Conservation (phyloP, 148 eudicot genomes). For the Rhododendron molle region DNA sequence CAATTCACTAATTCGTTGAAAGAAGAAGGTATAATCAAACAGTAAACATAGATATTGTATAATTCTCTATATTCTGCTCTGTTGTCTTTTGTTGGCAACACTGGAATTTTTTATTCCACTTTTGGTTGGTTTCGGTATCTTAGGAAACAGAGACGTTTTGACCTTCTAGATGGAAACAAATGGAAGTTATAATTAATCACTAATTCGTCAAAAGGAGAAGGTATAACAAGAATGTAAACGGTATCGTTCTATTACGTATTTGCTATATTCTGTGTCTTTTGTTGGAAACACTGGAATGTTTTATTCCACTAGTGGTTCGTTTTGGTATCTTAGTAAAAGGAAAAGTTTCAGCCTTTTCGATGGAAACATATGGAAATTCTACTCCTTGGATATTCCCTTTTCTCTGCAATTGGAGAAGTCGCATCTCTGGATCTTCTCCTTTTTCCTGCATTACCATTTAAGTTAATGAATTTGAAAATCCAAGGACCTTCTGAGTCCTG, state of each 20-base stretch:
- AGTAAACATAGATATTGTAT: not conserved
- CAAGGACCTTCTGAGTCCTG: not conserved
- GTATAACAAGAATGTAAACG: not conserved
- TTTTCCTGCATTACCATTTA: not conserved
- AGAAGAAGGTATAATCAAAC: not conserved
- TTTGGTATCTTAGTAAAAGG: not conserved
- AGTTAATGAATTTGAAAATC: not conserved
- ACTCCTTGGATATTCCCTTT: not conserved
- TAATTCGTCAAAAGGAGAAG: not conserved
- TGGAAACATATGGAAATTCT: not conserved
- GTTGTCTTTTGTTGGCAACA: not conserved
- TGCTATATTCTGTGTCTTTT: not conserved
- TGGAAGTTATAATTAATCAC: not conserved
- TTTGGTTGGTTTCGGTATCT: not conserved
- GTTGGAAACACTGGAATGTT: not conserved
- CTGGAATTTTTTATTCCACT: not conserved
- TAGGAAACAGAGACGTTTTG: not conserved
- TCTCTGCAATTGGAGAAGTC: conserved; percentile 2
- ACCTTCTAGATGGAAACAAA: not conserved
- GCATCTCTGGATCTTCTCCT: not conserved
- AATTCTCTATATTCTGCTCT: not conserved
- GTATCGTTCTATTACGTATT: not conserved
- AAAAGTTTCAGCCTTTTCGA: not conserved
- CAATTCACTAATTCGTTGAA: not conserved
- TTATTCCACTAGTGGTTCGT: not conserved